Conservation (phyloP, 257 asterid genomes). For the Oldenlandia corymbosa region DNA sequence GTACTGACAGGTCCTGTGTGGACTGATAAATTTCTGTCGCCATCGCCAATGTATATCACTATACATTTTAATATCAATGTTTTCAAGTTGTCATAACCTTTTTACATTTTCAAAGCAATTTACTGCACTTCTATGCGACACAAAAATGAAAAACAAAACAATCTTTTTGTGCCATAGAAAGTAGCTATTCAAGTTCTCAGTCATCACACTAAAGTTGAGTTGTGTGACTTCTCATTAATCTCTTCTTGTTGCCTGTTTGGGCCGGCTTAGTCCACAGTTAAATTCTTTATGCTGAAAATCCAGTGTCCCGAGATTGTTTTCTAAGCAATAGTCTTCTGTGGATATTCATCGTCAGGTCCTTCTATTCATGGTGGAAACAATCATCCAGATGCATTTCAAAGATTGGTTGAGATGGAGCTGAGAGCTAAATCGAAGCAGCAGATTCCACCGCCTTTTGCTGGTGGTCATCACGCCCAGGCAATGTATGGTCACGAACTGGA, state of each 20-base stretch:
- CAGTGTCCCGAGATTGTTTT: not conserved
- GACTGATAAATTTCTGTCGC: too few species aligned
- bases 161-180: too few species aligned
- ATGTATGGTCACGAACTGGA: slow-evolving; percentile 55
- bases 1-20: too few species aligned
- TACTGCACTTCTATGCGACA: too few species aligned
- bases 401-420: slow-evolving; percentile 72
- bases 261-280: too few species aligned
- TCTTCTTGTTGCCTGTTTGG: not conserved
- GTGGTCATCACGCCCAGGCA: slow-evolving; percentile 50
- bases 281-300: not conserved
- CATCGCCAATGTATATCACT: too few species aligned
- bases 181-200: too few species aligned
- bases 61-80: too few species aligned
- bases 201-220: not conserved
- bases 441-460: slow-evolving; percentile 46
- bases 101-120: too few species aligned
- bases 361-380: slow-evolving; percentile 30
- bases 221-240: not conserved
- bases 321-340: too few species aligned
- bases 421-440: slow-evolving; percentile 69
- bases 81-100: too few species aligned
- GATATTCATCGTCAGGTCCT: slow-evolving; percentile 24
- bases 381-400: slow-evolving; percentile 69
- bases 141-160: too few species aligned